Conservation (phyloP, 768 basidiomycete species). For the Cystofilobasidium ferigula region DNA sequence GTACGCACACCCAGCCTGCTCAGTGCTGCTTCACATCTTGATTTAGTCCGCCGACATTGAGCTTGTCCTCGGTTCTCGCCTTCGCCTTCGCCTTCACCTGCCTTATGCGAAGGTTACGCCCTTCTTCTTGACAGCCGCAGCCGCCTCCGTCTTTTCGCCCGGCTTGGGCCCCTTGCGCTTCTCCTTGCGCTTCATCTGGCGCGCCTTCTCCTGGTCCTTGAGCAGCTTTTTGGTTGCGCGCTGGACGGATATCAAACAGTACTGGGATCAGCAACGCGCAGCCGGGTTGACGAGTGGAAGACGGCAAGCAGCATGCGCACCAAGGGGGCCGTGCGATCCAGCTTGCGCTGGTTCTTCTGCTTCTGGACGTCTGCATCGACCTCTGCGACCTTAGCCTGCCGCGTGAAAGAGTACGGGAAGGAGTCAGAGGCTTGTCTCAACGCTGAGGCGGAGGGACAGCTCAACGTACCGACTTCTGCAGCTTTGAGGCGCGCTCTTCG, state of each 20-base stretch:
- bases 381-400: background rate
- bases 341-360: slow-evolving; percentile 22
- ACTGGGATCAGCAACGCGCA: too few species aligned
- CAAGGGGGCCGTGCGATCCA: slow-evolving; percentile 24
- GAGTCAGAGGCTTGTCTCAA: background rate
- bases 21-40: too few species aligned
- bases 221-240: slow-evolving; percentile 23
- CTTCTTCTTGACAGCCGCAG: slow-evolving; percentile 11
- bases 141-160: background rate
- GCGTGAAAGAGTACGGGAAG: background rate
- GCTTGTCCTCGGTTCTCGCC: too few species aligned
- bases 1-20: too few species aligned
- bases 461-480: slow-evolving; percentile 13
- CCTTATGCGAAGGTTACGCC: slow-evolving; percentile 21
- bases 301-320: background rate
- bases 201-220: slow-evolving; percentile 20
- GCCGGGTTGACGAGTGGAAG: background rate
- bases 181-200: slow-evolving; percentile 15
- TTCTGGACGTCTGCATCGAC: slow-evolving; percentile 6
- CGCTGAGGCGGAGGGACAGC: background rate
- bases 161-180: slow-evolving; percentile 10
- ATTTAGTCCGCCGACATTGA: too few species aligned
- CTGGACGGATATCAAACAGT: background rate
- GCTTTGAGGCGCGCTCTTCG: slow-evolving; percentile 9
- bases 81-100: too few species aligned